Evolutionary conservation across 2,329 filamentous ascomycete genomes (phyloP), one percentile per base, ranked within the genome.

Genomic region (Golovinomyces cichoracearum): DNA sequence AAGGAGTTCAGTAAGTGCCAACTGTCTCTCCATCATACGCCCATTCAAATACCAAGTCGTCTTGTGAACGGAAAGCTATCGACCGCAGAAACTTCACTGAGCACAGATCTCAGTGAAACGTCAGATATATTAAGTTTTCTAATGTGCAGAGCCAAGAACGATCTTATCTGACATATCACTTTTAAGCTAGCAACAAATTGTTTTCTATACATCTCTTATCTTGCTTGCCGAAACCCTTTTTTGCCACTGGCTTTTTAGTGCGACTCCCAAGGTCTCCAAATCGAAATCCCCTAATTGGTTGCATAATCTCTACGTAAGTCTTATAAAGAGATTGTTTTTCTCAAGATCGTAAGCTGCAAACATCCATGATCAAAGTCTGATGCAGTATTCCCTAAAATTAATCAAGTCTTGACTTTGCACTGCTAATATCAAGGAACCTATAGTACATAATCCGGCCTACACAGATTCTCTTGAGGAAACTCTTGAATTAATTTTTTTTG

Each of bases 91-190:
- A 33, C 31, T n/a, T n/a, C 13, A n/a, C 13, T 12, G 13, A 15
- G 31, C 31, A 12, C 13, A 12, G 13, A 15, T 33, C 13, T 33
- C 31, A n/a, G 31, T 33, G n/a, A 33, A 33, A 33, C n/a, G 10
- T 33, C n/a, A 15, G 31, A 7, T 33, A 15, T n/a, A 33, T n/a
- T 33, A 33, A 33, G 13, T n/a, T 15, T 33, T 15, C 31, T 33
- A 33, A n/a, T 33, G 13, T 33, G n/a, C 2, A 33, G n/a, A n/a
- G n/a, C n/a, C n/a, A n/a, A 33, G 15, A n/a, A 19, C 46, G 17
- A 2, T 23, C 53, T 53, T 55, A 54, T 54, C 54, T 52, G 50
- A 51, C 54, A 53, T 54, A 55, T 56, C 52, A 55, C 31, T 21
- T 47, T 50, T 55, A 51, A 56, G n/a, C n/a, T n/a, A n/a, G n/a